Conservation (phyloP, 2,329 filamentous ascomycete species). For the Monilinia laxa region DNA sequence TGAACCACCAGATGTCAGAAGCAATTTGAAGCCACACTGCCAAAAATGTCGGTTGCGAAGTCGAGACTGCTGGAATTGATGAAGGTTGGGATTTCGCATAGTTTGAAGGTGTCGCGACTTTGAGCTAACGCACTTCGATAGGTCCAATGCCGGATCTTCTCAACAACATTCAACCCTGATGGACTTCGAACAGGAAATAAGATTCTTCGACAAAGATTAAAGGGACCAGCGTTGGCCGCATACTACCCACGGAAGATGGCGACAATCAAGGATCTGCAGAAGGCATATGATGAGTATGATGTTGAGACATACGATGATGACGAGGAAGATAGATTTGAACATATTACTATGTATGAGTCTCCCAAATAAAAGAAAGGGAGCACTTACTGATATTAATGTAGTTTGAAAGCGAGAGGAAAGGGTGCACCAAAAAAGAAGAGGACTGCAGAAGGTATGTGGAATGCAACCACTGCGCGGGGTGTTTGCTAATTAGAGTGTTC, state of each 20-base stretch:
- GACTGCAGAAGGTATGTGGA: conserved; percentile 46
- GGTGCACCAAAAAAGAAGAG: conserved; percentile 87
- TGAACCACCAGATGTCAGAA: conserved; percentile 6
- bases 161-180: conserved; percentile 85
- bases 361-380: conserved; percentile 59
- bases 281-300: conserved; percentile 50
- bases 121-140: conserved; percentile 43
- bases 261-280: conserved; percentile 68
- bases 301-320: conserved; percentile 60
- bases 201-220: conserved; percentile 82
- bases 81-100: conserved; percentile 59
- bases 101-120: background rate
- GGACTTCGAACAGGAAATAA: conserved; percentile 84
- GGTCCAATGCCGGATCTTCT: conserved; percentile 91
- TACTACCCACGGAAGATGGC: conserved; percentile 80
- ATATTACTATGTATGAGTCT: conserved; percentile 20
- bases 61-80: conserved; percentile 68
- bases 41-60: conserved; percentile 62
- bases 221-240: conserved; percentile 75
- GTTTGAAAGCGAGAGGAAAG: conserved; percentile 79
- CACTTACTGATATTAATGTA: conserved; percentile 47
- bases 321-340: conserved; percentile 69
- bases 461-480: background rate
- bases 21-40: conserved; percentile 24
- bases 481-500: conserved; percentile 13